Base-by-base conservation (phyloP, 2,329 filamentous ascomycete genomes). In the Phoma sp. region DNA sequence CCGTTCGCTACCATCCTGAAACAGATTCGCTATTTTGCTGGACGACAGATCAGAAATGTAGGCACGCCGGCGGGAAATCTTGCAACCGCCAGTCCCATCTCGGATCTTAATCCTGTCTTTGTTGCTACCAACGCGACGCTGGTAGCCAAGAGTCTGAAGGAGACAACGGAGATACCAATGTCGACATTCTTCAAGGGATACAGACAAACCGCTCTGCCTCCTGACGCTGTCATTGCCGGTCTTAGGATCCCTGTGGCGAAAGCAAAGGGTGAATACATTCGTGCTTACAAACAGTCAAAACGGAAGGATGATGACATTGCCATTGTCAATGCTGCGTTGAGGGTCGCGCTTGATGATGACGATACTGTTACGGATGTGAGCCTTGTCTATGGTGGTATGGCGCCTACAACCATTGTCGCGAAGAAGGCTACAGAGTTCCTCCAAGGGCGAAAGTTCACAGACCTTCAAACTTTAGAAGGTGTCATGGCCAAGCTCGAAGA, bases 251-350 rank as follows among this genome's bases (percentile, higher is more conserved):
- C 95, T 0, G 78, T 90, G 2, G 89, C 90, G 0, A 81, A 81
- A 2, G 83, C 87, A 47, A 89, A 88, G 66, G 88, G 90, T 3
- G 95, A 98, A 71, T 92, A 88, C 70, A 89, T 96, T 72, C 85
- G 90, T 36, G 88, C 93, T 1, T 98, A 97, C 77, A 99, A 99
- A 76, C 93, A 98, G 74, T 87, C 95, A 0, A 99, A 99, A 80
- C 82, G 95, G 62, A 98, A 98, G 72, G 95, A 99, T 66, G 95
- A 99, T 67, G 95, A 99, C 71, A 98, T 99, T 71, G 95, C 95
- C 2, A 98, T 99, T 65, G 95, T 98, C 20, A 98, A 96, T 42
- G 87, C 90, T 23, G 92, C 93, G 1, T 76, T 98, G 52, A 85
- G 91, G 29, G 82, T 98, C 5, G 85, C 84, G 5, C 77, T 98